These are phyloP conservation scores for Zygosaccharomyces sapae DNA, from an alignment of 1,139 yeast species.

Conservation along the genomic window DNA sequence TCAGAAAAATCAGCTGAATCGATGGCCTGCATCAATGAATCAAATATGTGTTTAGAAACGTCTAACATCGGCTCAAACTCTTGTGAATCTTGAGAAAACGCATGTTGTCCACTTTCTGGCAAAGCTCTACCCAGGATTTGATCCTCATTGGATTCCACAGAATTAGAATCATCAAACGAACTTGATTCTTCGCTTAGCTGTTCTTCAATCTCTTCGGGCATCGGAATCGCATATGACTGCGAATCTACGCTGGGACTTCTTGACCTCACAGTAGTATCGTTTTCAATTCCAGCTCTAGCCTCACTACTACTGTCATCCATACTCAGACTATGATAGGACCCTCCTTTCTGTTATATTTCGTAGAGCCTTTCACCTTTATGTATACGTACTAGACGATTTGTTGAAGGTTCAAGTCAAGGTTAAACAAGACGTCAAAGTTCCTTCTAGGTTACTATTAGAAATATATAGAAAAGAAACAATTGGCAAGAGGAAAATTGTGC, in stretches of 20 bases:
- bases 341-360: neutral
- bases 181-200: conserved; percentile 19
- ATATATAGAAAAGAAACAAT: neutral
- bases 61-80: conserved; percentile 33
- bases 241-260: conserved; percentile 32
- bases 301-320: neutral
- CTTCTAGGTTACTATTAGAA: neutral
- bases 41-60: conserved; percentile 31
- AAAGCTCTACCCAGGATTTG: conserved; percentile 19
- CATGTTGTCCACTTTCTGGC: conserved; percentile 17
- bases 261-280: conserved; percentile 13
- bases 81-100: conserved; percentile 21
- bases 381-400: conserved; percentile 6
- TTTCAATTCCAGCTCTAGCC: neutral
- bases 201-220: conserved; percentile 18
- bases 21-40: conserved; percentile 28
- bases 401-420: neutral
- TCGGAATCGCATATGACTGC: conserved; percentile 30
- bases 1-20: conserved; percentile 33
- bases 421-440: neutral
- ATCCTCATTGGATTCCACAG: conserved; percentile 15
- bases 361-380: neutral
- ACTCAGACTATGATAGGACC: neutral
- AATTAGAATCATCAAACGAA: conserved; percentile 11
- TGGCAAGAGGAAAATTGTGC: neutral